Evolutionary conservation across 2,329 filamentous ascomycete genomes (phyloP).

Genomic region (Raffaelea deltoideospora): DNA sequence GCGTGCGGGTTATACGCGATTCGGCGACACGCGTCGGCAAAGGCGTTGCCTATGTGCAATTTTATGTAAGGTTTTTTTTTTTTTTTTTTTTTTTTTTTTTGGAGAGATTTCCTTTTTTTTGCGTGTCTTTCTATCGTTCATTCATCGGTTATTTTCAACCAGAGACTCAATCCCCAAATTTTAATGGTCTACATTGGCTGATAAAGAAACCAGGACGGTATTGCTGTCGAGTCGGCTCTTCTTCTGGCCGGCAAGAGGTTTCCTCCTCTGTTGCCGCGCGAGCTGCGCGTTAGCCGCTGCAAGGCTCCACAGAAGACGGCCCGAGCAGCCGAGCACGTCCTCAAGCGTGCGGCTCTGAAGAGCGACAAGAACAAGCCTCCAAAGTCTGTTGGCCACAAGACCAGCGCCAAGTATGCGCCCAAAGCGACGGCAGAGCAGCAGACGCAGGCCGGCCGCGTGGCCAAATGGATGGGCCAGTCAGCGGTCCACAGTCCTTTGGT

Average conservation of each 20-base stretch:
- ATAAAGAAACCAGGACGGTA: slow-evolving; percentile 57
- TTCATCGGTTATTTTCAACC: too few species aligned
- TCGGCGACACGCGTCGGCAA: slow-evolving; percentile 85
- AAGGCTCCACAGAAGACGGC: slow-evolving; percentile 53
- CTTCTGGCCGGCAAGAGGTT: slow-evolving; percentile 83
- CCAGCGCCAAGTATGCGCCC: slow-evolving; percentile 41
- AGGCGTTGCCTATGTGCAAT: slow-evolving; percentile 95
- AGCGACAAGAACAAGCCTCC: background rate
- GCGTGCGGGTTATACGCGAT: slow-evolving; percentile 82
- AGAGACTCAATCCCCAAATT: too few species aligned
- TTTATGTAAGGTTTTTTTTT: slow-evolving; percentile 53
- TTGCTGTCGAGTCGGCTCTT: slow-evolving; percentile 80
- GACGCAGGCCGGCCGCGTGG: slow-evolving; percentile 57
- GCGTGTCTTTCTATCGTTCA: too few species aligned
- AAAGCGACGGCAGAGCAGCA: slow-evolving; percentile 54
- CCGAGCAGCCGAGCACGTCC: slow-evolving; percentile 33
- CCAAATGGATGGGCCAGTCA: slow-evolving; percentile 58
- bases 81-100: too few species aligned
- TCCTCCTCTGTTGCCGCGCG: slow-evolving; percentile 81
- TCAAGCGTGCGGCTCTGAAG: slow-evolving; percentile 13
- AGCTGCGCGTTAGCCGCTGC: slow-evolving; percentile 73
- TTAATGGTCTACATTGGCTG: too few species aligned
- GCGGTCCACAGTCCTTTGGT: slow-evolving; percentile 40
- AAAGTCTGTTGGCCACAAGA: background rate
- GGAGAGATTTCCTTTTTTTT: too few species aligned